phyloP scores from a whole-genome alignment of 352 stramenopile genomes.

The Salisapilia sapeloensis region DNA sequence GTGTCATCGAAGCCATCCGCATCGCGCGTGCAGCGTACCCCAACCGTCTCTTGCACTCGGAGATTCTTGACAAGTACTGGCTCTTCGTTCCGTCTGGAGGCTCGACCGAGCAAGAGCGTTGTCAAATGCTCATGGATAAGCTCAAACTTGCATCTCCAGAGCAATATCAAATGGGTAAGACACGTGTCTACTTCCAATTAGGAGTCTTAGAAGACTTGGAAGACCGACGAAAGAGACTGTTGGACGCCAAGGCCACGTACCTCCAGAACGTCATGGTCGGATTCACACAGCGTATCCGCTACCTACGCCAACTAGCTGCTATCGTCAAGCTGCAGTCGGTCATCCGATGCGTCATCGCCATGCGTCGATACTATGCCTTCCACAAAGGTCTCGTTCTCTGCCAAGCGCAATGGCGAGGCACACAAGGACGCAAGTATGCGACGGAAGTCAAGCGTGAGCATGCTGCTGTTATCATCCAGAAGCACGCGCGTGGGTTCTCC shows the following conservation, averaged over 20 bases:
- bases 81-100: conserved; percentile 54
- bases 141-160: conserved; percentile 47
- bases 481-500: conserved; percentile 51
- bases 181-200: conserved; percentile 77
- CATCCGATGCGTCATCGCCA: conserved; percentile 62
- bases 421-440: conserved; percentile 44
- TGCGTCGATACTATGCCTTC: conserved; percentile 78
- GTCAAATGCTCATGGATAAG: conserved; percentile 64
- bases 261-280: conserved; percentile 66
- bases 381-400: conserved; percentile 31
- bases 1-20: conserved; percentile 98
- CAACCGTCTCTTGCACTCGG: conserved; percentile 87
- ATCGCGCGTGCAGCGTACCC: conserved; percentile 97
- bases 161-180: conserved; percentile 78
- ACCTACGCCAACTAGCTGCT: conserved; percentile 47
- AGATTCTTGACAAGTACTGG: conserved; percentile 74
- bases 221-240: conserved; percentile 70
- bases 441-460: conserved; percentile 67
- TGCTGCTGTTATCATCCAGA: conserved; percentile 70
- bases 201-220: conserved; percentile 75
- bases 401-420: conserved; percentile 57
- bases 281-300: conserved; percentile 61
- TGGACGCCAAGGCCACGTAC: conserved; percentile 63
- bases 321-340: conserved; percentile 79
- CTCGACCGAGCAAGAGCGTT: conserved; percentile 38